A percentile compares a stretch with the other conserved stretches of the same genome.
These are phyloP conservation scores for Nigrospora sphaerica DNA, from an alignment of 2,329 filamentous ascomycete genomes.

Conservation along the genomic window DNA sequence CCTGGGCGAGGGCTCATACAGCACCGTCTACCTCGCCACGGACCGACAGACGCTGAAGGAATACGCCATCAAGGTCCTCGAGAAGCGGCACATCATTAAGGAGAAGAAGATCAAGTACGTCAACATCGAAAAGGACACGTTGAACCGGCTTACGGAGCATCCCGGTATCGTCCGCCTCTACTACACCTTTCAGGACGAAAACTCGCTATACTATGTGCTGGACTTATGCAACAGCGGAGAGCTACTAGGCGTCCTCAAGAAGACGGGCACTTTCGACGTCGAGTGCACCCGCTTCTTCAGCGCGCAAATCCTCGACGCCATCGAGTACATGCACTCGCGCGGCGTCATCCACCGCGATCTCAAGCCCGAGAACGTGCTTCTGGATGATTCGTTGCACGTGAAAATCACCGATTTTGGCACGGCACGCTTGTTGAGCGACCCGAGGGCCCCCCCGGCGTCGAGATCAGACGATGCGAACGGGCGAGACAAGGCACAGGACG, in stretches of 20 bases:
- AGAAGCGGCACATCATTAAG: constrained; percentile 99
- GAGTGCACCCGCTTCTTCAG: constrained; percentile 93
- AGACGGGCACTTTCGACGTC: constrained; percentile 87
- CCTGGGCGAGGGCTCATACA: constrained; percentile 94
- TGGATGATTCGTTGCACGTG: constrained; percentile 94
- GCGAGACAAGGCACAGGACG: constrained; percentile 40
- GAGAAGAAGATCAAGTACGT: constrained; percentile 99
- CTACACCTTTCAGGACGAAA: constrained; percentile 97
- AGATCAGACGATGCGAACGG: constrained; percentile 26
- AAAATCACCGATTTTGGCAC: constrained; percentile 99
- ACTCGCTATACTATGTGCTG: constrained; percentile 92
- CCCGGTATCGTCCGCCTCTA: constrained; percentile 94
- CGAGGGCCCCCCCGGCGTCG: constrained; percentile 37
- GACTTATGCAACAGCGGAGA: constrained; percentile 91
- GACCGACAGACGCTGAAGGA: constrained; percentile 92
- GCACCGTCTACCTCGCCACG: constrained; percentile 86
- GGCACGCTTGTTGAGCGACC: constrained; percentile 77
- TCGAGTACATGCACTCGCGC: constrained; percentile 95
- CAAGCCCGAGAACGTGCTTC: constrained; percentile 92
- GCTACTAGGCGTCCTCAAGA: constrained; percentile 85
- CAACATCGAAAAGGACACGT: constrained; percentile 97
- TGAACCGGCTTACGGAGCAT: constrained; percentile 93
- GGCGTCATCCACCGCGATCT: constrained; percentile 95
- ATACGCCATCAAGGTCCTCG: constrained; percentile 95
- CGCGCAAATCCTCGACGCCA: constrained; percentile 90